Base-by-base conservation (phyloP, 2,329 filamentous ascomycete genomes). In the Torrubiellomyces zombiae region DNA sequence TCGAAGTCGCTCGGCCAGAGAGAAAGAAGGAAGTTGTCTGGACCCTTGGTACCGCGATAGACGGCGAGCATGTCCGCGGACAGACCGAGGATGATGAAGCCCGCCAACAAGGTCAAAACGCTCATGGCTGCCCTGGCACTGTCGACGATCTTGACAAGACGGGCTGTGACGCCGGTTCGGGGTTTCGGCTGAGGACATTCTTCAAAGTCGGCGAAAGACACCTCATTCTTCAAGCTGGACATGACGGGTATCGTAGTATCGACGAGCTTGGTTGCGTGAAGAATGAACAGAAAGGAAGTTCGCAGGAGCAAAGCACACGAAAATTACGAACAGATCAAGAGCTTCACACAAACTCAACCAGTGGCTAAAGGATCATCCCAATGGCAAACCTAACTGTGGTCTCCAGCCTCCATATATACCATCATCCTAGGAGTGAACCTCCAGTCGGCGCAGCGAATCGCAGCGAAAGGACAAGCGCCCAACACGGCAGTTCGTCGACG, bases 1-100 rank as follows among this genome's bases (percentile, higher is more conserved):
- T 73, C 59, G 38, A 74, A 66, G 16, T 59, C 45, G 9, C 52
- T 45, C 0, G 69, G 69, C 69, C 69, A 75, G 24, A 74, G 39
- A 1, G 66, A 53, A 11, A 73, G 53, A 13, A 60, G 37, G 37
- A 53, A 63, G 22, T 58, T 53, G 11, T 42, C 40, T 1, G 60
- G 38, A 10, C 65, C 41, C 28, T 60, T 54, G 2, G 69, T 74
- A 15, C 48, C 47, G 34, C 67, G 54, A 47, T 70, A 74, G 18
- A 66, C 59, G 16, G 53, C 44, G 20, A 73, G 45, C 5, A 63
- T 54, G 39, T 72, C 55, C 34, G 54, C 63, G 3, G 66, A 56
- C 8, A 68, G 53, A 14, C 60, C 67, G 6, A 74, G 46, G 25
- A 67, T 53, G 11, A 53, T 57, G 34, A 72, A 38, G 28, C 59